Base-by-base conservation (phyloP, 2,329 filamentous ascomycete species). In the Neonectria faginata region DNA sequence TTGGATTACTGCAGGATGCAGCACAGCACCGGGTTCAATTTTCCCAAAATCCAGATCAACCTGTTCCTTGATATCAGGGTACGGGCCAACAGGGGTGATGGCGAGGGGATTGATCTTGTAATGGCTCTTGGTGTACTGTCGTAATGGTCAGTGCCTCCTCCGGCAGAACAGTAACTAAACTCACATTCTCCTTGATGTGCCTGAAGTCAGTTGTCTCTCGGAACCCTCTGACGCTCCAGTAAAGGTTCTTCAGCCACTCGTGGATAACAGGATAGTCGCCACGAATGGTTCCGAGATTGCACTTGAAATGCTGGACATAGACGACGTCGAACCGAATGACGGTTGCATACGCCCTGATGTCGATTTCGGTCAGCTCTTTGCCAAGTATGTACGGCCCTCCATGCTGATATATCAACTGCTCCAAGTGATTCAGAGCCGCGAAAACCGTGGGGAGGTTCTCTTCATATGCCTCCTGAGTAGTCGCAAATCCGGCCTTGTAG, bases 251-350 rank as follows among this genome's bases (percentile, higher is more conserved):
- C 63, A 93, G 66, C 91, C 91, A 93, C 63, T 83, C 84, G 74
- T 93, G 89, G 53, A 92, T 79, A 41, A 84, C 80, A 3, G 91
- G 91, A 73, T 88, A 90, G 70, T 89, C 87, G 68, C 87, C 83
- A 1, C 88, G 80, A 60, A 91, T 88, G 73, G 86, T 89, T 71
- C 84, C 87, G 22, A 90, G 75, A 67, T 91, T 91, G 71, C 88
- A 90, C 70, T 85, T 83, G 77, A 91, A 91, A 59, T 90, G 86
- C 69, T 89, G 86, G 39, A 90, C 84, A 69, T 92, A 92, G 3
- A 90, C 88, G 1, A 84, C 80, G 67, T 93, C 91, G 71, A 92
- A 92, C 4, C 90, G 85, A 22, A 86, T 78, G 45, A 91, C 83
- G 0, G 89, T 92, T 1, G 88, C 85, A 74, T 85, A 92, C 20